Evolutionary conservation across 495 filamentous ascomycete species (phyloP).

Genomic region (Trichoderma erinaceum): DNA sequence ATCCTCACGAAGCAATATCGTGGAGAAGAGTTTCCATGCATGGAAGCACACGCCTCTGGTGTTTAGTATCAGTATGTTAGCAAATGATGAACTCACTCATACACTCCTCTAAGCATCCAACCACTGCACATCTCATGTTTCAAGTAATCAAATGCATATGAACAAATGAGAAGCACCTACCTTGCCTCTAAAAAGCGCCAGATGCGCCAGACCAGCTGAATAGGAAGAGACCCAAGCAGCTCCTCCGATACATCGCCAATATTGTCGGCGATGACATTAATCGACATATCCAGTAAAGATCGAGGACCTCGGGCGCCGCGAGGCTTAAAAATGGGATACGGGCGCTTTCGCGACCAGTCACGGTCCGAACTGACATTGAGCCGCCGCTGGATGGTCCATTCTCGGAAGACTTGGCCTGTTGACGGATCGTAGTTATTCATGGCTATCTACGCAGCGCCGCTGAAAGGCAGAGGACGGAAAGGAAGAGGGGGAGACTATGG

Average conservation of each 20-base stretch:
- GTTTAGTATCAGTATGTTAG: conserved; percentile 1
- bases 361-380: neutral
- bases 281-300: conserved; percentile 23
- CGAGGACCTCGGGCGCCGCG: conserved; percentile 19
- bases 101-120: conserved; percentile 1
- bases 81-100: neutral
- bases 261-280: conserved; percentile 22
- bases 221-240: conserved; percentile 19
- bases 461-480: neutral
- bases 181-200: conserved; percentile 20
- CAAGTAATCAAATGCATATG: neutral
- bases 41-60: conserved; percentile 20
- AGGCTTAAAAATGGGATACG: neutral
- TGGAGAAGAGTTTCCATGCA: conserved; percentile 22
- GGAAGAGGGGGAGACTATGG: neutral
- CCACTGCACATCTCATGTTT: neutral
- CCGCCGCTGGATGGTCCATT: conserved; percentile 8
- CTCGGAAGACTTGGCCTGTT: conserved; percentile 17
- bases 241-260: conserved; percentile 13
- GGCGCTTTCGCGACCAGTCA: neutral
- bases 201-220: conserved; percentile 17
- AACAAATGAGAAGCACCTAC: neutral
- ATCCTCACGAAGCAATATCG: conserved; percentile 3
- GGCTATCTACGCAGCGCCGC: neutral
- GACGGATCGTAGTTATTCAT: conserved; percentile 8